phyloP scores from a whole-genome alignment of 2,329 filamentous ascomycete genomes.

The Achaetomium macrosporum region DNA sequence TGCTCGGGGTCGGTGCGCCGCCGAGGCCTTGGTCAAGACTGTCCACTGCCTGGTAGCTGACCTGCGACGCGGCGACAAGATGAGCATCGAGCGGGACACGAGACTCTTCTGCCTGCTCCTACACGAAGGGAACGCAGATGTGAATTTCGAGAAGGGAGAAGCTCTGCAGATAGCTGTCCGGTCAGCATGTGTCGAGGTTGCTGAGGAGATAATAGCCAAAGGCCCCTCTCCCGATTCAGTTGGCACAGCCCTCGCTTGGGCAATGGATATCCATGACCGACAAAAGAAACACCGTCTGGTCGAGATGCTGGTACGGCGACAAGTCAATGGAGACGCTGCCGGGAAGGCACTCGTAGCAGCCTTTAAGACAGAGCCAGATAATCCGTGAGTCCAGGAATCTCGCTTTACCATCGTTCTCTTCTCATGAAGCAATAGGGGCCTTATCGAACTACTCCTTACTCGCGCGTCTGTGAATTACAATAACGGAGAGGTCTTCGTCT shows the following conservation, averaged over 20 bases:
- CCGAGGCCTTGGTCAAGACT: conserved; percentile 21
- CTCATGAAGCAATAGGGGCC: conserved; percentile 3
- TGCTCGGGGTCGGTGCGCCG: conserved; percentile 20
- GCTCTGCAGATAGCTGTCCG: conserved; percentile 24
- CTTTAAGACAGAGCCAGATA: conserved; percentile 17
- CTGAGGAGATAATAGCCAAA: conserved; percentile 21
- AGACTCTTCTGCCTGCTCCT: conserved; percentile 23
- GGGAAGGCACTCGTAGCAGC: conserved; percentile 24
- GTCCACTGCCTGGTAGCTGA: conserved; percentile 17
- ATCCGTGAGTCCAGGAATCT: conserved; percentile 16
- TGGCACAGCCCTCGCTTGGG: conserved; percentile 22
- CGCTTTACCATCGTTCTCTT: neutral
- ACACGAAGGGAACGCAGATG: conserved; percentile 22
- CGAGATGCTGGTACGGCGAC: conserved; percentile 20
- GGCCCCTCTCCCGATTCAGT: conserved; percentile 22
- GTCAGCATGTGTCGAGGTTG: conserved; percentile 16
- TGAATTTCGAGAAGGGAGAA: conserved; percentile 21
- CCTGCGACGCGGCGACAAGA: conserved; percentile 9
- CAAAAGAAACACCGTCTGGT: conserved; percentile 17
- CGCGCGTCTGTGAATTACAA: conserved; percentile 25
- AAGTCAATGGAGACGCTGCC: conserved; percentile 20
- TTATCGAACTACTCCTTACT: conserved; percentile 23
- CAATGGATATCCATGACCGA: conserved; percentile 17
- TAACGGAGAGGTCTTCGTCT: conserved; percentile 25
- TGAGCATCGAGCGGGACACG: conserved; percentile 16